Evolutionary conservation across 1,284 basidiomycete species (phyloP), one percentile per base, ranked within the genome.

Genomic region (Neonothopanus nambi): DNA sequence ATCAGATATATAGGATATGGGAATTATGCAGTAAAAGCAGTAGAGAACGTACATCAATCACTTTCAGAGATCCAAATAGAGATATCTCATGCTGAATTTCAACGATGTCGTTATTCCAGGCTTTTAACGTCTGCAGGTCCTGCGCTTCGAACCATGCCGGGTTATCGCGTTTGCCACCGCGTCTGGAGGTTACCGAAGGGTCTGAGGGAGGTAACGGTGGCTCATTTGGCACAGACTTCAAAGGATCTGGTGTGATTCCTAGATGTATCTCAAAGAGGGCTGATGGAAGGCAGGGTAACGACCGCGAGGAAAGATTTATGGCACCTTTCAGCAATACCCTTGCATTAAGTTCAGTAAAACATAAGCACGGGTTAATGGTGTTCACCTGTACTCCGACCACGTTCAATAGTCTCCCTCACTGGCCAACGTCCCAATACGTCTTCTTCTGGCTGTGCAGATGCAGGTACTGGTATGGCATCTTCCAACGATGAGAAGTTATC

Each of bases 181-280:
- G 70, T 56, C 65, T 70, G 41, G 56, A 61, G 52, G 57, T 55
- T 39, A 62, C 63, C 55, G n/a, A n/a, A 4, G 69, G 49, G 50
- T 75, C 74, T 8, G 69, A 63, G 0, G 76, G 68, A 2, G 80
- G 80, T 38, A 85, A 70, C 3, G 75, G 72, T 3, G 83, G 84
- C 61, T 89, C 87, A 42, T 81, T 74, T 9, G 78, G 74, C 7
- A 87, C 83, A 6, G 79, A 81, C 63, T 80, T 78, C 24, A 91
- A 70, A 17, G 76, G 75, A 44, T 84, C 81, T 1, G 89, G 85
- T 6, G 74, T 87, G 48, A 92, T 71, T 12, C 82, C 84, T 20
- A 92, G 75, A 67, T 91, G 90, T 3, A 89, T 78, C 62, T 90
- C 86, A 62, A 89, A 92, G n/a, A 92, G 71, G 2, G 80, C 84